Evolutionary conservation across 257 asterid genomes (phyloP).

Genomic region (Rhazya stricta): DNA sequence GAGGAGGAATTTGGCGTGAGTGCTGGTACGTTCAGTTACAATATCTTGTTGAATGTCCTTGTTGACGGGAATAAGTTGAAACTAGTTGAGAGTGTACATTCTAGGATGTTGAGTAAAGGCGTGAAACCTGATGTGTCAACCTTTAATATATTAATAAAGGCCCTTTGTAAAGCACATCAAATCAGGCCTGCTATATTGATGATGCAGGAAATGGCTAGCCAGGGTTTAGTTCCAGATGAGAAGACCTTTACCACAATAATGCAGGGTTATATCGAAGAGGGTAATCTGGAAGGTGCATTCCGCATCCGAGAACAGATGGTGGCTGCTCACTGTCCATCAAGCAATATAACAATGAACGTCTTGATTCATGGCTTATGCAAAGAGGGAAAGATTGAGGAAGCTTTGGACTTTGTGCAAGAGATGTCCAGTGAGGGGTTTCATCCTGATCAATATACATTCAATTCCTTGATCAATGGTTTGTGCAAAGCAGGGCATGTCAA

Average conservation of each 20-base stretch:
- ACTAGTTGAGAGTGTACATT: slow-evolving; percentile 70
- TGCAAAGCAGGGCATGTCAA: slow-evolving; percentile 73
- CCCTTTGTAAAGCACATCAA: slow-evolving; percentile 82
- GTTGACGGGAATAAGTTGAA: slow-evolving; percentile 77
- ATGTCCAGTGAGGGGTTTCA: slow-evolving; percentile 60
- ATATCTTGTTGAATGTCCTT: slow-evolving; percentile 70
- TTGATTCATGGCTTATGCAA: slow-evolving; percentile 80
- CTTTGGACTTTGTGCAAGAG: slow-evolving; percentile 59
- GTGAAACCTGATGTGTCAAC: slow-evolving; percentile 75
- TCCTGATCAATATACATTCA: slow-evolving; percentile 74
- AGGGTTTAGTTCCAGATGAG: slow-evolving; percentile 74
- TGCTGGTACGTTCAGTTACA: slow-evolving; percentile 58
- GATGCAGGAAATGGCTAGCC: slow-evolving; percentile 87
- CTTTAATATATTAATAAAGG: slow-evolving; percentile 79
- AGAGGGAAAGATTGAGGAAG: slow-evolving; percentile 64
- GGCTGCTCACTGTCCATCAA: slow-evolving; percentile 52
- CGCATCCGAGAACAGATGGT: slow-evolving; percentile 77
- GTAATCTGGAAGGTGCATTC: slow-evolving; percentile 70
- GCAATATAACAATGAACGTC: slow-evolving; percentile 59
- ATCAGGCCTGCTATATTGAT: slow-evolving; percentile 84
- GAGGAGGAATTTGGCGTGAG: slow-evolving; percentile 48
- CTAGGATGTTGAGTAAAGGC: slow-evolving; percentile 49
- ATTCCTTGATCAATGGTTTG: slow-evolving; percentile 70
- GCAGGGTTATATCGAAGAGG: slow-evolving; percentile 87
- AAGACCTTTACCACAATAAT: slow-evolving; percentile 78